Evolutionary conservation across 441 rosid genomes (phyloP).

Genomic region (Sinapis alba): DNA sequence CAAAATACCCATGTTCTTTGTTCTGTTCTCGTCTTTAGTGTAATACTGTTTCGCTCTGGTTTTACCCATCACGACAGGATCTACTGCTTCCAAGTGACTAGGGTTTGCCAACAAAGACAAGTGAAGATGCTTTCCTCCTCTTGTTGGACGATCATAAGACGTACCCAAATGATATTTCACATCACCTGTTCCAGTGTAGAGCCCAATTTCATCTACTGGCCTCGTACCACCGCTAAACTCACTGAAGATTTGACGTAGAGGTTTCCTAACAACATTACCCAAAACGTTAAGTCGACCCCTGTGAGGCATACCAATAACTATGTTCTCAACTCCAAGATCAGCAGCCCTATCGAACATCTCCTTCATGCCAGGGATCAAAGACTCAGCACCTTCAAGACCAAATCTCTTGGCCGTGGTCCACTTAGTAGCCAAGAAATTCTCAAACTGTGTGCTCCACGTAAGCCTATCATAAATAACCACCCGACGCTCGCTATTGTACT

Average conservation of each 20-base stretch:
- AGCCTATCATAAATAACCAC: conserved; percentile 91
- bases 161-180: conserved; percentile 96
- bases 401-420: conserved; percentile 95
- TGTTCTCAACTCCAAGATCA: conserved; percentile 95
- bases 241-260: conserved; percentile 90
- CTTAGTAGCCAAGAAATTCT: conserved; percentile 93
- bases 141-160: conserved; percentile 93
- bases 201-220: conserved; percentile 89
- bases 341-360: conserved; percentile 96
- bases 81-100: conserved; percentile 97
- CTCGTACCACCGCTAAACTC: conserved; percentile 87
- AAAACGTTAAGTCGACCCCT: conserved; percentile 94
- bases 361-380: conserved; percentile 97
- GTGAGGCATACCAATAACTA: conserved; percentile 95
- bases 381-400: conserved; percentile 98
- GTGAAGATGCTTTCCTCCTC: conserved; percentile 95
- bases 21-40: conserved; percentile 71
- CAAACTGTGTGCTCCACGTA: conserved; percentile 92
- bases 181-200: conserved; percentile 94
- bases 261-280: conserved; percentile 93
- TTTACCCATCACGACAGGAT: conserved; percentile 93
- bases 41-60: conserved; percentile 94
- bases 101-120: conserved; percentile 96
- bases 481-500: conserved; percentile 78
- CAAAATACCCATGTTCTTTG: conserved; percentile 82